A percentile compares a stretch with the other conserved stretches of the same genome.
Conservation (phyloP, 2,329 filamentous ascomycete genomes). For the Dactylellina parvicollis region DNA sequence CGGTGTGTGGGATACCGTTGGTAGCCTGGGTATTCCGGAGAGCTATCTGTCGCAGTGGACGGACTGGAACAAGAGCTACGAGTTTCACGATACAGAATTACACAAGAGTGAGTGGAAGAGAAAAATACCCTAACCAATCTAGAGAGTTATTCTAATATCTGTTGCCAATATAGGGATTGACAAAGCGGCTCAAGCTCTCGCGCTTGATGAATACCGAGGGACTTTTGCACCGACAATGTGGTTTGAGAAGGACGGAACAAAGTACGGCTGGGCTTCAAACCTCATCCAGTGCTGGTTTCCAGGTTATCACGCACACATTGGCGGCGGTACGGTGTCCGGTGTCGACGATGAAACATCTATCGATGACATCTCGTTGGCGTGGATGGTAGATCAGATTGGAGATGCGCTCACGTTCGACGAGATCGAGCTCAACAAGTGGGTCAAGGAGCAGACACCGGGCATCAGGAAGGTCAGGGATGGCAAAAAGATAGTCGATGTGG, state of each 20-base stretch:
- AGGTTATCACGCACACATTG: conserved; percentile 65
- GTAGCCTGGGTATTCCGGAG: conserved; percentile 63
- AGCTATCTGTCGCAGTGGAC: conserved; percentile 7
- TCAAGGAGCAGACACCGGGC: not conserved
- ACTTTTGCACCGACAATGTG: conserved; percentile 68
- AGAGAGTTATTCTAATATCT: conserved; percentile 62
- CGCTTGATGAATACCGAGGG: conserved; percentile 68
- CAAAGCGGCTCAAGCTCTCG: conserved; percentile 70
- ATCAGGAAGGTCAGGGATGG: not conserved
- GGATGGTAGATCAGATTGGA: conserved; percentile 7
- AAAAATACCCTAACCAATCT: not conserved
- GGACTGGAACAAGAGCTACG: not conserved
- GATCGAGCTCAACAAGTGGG: not conserved
- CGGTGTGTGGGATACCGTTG: conserved; percentile 68
- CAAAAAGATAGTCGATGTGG: not conserved
- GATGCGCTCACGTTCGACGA: not conserved
- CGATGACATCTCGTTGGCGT: conserved; percentile 1
- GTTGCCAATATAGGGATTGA: conserved; percentile 63
- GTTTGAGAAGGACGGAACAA: conserved; percentile 60
- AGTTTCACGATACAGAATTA: conserved; percentile 65
- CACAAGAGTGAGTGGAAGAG: not conserved
- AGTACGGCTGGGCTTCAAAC: not conserved
- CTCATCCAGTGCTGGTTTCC: conserved; percentile 64
- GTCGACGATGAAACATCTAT: conserved; percentile 13
- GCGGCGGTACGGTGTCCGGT: conserved; percentile 59